Conservation (phyloP, 2,329 filamentous ascomycete species). For the Tympanopsis confertula region DNA sequence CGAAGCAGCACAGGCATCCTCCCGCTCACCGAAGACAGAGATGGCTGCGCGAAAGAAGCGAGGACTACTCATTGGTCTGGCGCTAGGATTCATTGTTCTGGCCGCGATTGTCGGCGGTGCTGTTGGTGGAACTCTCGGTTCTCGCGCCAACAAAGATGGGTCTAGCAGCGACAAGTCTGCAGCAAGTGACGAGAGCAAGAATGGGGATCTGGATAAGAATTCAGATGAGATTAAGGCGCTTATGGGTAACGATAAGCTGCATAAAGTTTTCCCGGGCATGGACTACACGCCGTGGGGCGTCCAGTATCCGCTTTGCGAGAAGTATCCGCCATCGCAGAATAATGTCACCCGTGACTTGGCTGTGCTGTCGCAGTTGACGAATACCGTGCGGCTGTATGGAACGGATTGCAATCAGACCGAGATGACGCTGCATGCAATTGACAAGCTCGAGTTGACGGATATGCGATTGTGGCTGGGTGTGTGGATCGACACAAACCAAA, state of each 20-base stretch:
- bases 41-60: conserved; percentile 30
- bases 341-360: conserved; percentile 63
- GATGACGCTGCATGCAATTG: conserved; percentile 58
- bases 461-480: conserved; percentile 64
- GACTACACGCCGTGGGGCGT: conserved; percentile 62
- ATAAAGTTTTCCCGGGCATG: conserved; percentile 63
- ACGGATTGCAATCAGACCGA: conserved; percentile 68
- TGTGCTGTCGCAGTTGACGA: conserved; percentile 57
- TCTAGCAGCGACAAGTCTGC: conserved; percentile 19
- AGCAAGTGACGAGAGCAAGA: conserved; percentile 27
- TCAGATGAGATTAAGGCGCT: conserved; percentile 51
- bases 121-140: conserved; percentile 43
- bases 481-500: conserved; percentile 53
- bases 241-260: conserved; percentile 48
- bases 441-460: conserved; percentile 42
- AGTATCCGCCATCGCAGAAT: conserved; percentile 52
- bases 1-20: conserved; percentile 32
- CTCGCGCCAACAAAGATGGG: conserved; percentile 8
- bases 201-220: conserved; percentile 43
- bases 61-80: conserved; percentile 40
- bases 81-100: conserved; percentile 40
- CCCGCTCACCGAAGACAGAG: no score
- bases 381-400: conserved; percentile 55
- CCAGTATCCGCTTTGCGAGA: conserved; percentile 55
- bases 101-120: conserved; percentile 53